Conservation (phyloP, 2,329 filamentous ascomycete genomes). For the Rutstroemia sp. region DNA sequence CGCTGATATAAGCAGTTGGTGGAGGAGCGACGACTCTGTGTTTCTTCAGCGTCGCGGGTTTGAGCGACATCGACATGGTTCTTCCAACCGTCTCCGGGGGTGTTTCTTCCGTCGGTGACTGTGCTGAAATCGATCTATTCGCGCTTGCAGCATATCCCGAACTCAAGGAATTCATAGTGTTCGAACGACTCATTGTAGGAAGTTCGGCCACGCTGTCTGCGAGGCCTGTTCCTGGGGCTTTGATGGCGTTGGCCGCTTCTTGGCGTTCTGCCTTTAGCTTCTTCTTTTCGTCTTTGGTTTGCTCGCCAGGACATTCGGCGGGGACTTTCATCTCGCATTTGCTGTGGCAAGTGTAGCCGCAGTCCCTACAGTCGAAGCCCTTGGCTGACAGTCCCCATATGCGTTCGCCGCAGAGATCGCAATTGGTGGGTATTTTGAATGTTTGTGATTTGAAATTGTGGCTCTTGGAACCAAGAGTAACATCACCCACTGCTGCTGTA, state of each 20-base stretch:
- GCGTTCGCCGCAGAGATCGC: slow-evolving; percentile 89
- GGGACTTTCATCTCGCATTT: slow-evolving; percentile 99
- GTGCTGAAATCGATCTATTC: slow-evolving; percentile 61
- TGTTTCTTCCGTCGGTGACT: slow-evolving; percentile 45
- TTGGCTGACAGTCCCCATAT: slow-evolving; percentile 98
- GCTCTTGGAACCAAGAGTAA: slow-evolving; percentile 85
- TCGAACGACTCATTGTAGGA: slow-evolving; percentile 62
- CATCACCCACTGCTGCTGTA: slow-evolving; percentile 81
- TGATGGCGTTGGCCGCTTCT: slow-evolving; percentile 54
- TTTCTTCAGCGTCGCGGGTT: slow-evolving; percentile 36
- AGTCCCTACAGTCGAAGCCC: slow-evolving; percentile 92
- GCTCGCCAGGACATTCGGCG: slow-evolving; percentile 88
- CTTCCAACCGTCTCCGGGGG: slow-evolving; percentile 28
- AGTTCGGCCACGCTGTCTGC: slow-evolving; percentile 51
- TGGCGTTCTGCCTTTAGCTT: slow-evolving; percentile 84
- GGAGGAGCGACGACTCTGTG: slow-evolving; percentile 82
- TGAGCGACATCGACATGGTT: slow-evolving; percentile 17
- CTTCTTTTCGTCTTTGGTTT: slow-evolving; percentile 91
- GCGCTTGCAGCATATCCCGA: slow-evolving; percentile 81
- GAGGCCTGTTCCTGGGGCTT: slow-evolving; percentile 23
- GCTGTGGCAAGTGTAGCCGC: slow-evolving; percentile 95
- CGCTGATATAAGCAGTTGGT: slow-evolving; percentile 70
- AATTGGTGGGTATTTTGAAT: slow-evolving; percentile 98
- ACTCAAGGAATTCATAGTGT: slow-evolving; percentile 85
- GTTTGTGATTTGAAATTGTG: slow-evolving; percentile 99